phyloP scores from a whole-genome alignment of 768 basidiomycete species.

The Collybiopsis luxurians region DNA sequence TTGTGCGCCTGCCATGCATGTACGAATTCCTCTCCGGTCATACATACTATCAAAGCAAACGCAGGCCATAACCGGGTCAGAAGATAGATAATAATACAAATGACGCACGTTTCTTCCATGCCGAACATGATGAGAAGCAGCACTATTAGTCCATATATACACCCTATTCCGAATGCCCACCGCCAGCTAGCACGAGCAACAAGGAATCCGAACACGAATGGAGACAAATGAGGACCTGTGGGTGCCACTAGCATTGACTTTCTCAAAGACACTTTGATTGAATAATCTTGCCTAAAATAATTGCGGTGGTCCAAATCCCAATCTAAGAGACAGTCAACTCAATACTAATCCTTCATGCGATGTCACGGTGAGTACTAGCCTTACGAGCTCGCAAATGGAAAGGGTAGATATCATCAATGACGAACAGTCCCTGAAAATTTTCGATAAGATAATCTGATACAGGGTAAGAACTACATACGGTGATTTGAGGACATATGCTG shows the following conservation, averaged over 20 bases:
- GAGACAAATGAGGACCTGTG: constrained; percentile 55
- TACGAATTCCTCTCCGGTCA: constrained; percentile 44
- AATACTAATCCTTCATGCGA: too few species aligned
- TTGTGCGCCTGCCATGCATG: constrained; percentile 39
- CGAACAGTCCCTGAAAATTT: constrained; percentile 59
- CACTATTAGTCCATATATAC: constrained; percentile 54
- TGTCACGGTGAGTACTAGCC: too few species aligned
- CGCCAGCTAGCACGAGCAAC: constrained; percentile 57
- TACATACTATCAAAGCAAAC: constrained; percentile 43
- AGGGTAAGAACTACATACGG: constrained; percentile 36
- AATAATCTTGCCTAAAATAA: constrained; percentile 36
- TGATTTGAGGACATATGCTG: constrained; percentile 60
- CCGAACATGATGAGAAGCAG: constrained; percentile 57
- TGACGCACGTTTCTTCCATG: constrained; percentile 62
- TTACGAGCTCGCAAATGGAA: constrained; percentile 69
- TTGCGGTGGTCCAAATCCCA: constrained; percentile 71
- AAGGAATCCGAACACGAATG: constrained; percentile 66
- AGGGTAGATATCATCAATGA: constrained; percentile 62
- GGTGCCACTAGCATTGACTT: too few species aligned
- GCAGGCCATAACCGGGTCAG: neutral
- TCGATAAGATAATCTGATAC: neutral
- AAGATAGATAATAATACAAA: neutral
- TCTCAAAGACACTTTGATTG: too few species aligned
- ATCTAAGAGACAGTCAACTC: constrained; percentile 32
- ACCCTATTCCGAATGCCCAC: constrained; percentile 67